Base-by-base conservation (phyloP, 805 yeast genomes). In the Pichia ethanolica region DNA sequence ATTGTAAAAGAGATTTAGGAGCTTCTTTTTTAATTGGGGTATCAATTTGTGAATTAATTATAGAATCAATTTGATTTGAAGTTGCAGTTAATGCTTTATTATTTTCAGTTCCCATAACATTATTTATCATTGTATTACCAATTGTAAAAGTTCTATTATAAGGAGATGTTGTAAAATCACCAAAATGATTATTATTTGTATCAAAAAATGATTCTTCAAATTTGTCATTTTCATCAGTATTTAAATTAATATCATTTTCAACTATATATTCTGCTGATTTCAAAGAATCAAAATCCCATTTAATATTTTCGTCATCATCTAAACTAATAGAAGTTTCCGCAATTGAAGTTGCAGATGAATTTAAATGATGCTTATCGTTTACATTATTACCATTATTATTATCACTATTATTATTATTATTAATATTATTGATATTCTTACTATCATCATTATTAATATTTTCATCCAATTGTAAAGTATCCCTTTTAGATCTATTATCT, bases 221-320 rank as follows among this genome's bases (percentile, higher is more conserved):
- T 30, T 55, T 56, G 26, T 56, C 60, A n/a, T 42, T 39, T 30
- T 58, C 59, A 20, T 55, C 60, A 33, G 13, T 37, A 26, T 41
- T 34, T 13, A 63, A 56, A 52, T 78, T 74, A 41, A 83, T 80
- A 47, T 82, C 86, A 62, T 83, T 83, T 45, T 83, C 89, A 44
- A 84, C 65, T 35, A 86, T 81, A 61, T 85, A 86, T 54, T 86
- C 91, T 35, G 80, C 74, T 39, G 85, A 77, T 59, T 85, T 82
- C 48, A 87, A 67, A 0, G 93, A 85, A 64, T 89, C 96, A 60
- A 89, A 89, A 67, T 89, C 96, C 97, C 96, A 89, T 62, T 84
- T 83, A 26, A 85, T 80, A 50, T 74, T 80, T 39, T 57, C 65
- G 36, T 49, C 56, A 36, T 59, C 65, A 46, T 63, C 67, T 11